A percentile compares a stretch with the other conserved stretches of the same genome.
phyloP scores from a whole-genome alignment of 345 rosid genomes.

The Pelargonium nanum region DNA sequence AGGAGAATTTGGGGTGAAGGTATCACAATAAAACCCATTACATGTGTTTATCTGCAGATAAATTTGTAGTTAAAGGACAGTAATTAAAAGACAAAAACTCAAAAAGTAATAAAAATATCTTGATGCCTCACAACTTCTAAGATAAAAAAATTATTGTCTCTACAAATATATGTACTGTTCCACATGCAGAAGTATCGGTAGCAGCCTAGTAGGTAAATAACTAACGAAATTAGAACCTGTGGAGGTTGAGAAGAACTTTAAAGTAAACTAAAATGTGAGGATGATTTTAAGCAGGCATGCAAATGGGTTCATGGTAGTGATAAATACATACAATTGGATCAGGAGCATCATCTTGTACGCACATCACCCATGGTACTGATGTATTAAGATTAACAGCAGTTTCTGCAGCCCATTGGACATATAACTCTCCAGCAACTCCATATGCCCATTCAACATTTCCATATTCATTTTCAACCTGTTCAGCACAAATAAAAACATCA shows the following conservation, averaged over 20 bases:
- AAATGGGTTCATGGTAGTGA: neutral
- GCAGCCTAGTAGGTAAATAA: neutral
- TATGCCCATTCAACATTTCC: conserved; percentile 48
- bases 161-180: neutral
- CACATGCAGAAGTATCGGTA: neutral
- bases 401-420: conserved; percentile 57
- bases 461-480: conserved; percentile 61
- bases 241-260: neutral
- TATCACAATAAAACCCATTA: conserved; percentile 59
- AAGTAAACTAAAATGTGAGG: neutral
- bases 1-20: conserved; percentile 42
- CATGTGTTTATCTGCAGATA: conserved; percentile 54
- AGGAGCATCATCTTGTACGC: conserved; percentile 48
- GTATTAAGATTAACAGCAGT: conserved; percentile 50
- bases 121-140: neutral
- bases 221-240: too few relatives aligned
- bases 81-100: neutral
- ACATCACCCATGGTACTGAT: conserved; percentile 68
- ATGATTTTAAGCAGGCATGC: neutral
- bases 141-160: neutral
- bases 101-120: neutral
- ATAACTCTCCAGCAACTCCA: conserved; percentile 37
- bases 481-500: neutral
- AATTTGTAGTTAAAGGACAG: neutral
- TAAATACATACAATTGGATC: conserved; percentile 38